phyloP scores from a whole-genome alignment of 805 yeast species.

The Dipodascopsis tothii region DNA sequence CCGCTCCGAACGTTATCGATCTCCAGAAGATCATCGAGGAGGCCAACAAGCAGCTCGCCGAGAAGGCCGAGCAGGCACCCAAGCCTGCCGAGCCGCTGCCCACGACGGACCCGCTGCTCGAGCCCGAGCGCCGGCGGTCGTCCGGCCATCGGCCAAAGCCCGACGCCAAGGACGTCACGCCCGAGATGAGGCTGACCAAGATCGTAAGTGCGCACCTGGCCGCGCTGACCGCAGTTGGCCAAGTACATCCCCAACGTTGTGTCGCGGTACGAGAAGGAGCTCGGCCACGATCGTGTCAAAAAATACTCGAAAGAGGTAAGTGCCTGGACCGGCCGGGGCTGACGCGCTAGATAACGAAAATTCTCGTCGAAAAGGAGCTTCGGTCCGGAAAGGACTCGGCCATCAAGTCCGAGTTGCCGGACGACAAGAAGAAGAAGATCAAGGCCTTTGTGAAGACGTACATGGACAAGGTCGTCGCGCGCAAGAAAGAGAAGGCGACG shows the following conservation, averaged over 20 bases:
- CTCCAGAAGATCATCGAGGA: conserved; percentile 37
- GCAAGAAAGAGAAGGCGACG: conserved; percentile 35
- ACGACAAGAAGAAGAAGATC: conserved; percentile 62
- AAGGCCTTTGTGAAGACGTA: conserved; percentile 54
- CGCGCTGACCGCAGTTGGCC: conserved; percentile 46
- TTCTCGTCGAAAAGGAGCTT: conserved; percentile 61
- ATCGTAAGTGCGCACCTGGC: conserved; percentile 1
- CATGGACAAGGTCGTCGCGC: conserved; percentile 52
- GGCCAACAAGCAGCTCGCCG: conserved; percentile 30
- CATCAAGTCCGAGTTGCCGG: conserved; percentile 48
- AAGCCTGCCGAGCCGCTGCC: too few relatives aligned
- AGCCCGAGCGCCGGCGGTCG: not conserved
- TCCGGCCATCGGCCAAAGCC: too few relatives aligned
- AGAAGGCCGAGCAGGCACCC: conserved; percentile 35
- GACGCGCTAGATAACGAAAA: conserved; percentile 56
- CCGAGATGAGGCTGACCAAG: conserved; percentile 12
- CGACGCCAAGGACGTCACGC: conserved; percentile 1
- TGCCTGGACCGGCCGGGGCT: too few relatives aligned
- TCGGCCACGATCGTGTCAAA: conserved; percentile 69
- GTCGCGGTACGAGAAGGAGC: conserved; percentile 47
- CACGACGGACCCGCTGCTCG: conserved; percentile 1
- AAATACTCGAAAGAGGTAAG: conserved; percentile 59
- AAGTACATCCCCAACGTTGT: conserved; percentile 70
- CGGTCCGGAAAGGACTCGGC: conserved; percentile 32
- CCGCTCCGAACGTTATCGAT: conserved; percentile 26